These are phyloP conservation scores for Xerocomus spinulosus DNA, from an alignment of 768 basidiomycete species.

Conservation along the genomic window DNA sequence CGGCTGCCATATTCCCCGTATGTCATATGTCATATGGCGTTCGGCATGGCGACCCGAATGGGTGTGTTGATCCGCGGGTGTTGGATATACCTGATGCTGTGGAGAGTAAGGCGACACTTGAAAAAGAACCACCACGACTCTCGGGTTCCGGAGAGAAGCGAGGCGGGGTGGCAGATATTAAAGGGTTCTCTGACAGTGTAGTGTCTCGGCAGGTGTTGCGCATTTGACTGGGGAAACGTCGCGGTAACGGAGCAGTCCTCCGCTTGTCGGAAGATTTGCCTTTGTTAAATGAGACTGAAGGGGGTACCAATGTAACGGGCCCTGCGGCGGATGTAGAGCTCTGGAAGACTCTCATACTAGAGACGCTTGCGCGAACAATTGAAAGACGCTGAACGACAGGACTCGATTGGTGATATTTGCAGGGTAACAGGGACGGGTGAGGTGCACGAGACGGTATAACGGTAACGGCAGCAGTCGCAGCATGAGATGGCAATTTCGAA, in stretches of 20 bases:
- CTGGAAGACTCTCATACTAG: conserved; percentile 1
- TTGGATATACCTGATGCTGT: background rate
- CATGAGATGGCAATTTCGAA: background rate
- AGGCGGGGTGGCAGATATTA: conserved; percentile 3
- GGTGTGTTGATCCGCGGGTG: background rate
- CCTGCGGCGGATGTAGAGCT: background rate
- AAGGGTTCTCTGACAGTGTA: conserved; percentile 8
- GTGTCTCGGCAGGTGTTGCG: background rate
- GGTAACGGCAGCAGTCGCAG: conserved; percentile 17
- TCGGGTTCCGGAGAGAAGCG: conserved; percentile 1
- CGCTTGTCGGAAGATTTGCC: background rate
- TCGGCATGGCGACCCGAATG: conserved; percentile 1
- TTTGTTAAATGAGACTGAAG: background rate
- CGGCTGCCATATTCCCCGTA: background rate
- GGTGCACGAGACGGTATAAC: conserved; percentile 13
- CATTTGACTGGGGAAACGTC: background rate
- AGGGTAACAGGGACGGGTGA: conserved; percentile 9
- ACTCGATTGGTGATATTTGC: background rate
- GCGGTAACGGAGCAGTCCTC: conserved; percentile 9
- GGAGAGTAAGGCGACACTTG: conserved; percentile 1
- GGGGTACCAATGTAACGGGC: conserved; percentile 10
- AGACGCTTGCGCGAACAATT: background rate
- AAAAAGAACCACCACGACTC: background rate
- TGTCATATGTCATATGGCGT: background rate
- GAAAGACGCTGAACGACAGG: background rate